Evolutionary conservation across 371 early-diverging fungal species (phyloP).

Genomic region (Mucor irregularis): DNA sequence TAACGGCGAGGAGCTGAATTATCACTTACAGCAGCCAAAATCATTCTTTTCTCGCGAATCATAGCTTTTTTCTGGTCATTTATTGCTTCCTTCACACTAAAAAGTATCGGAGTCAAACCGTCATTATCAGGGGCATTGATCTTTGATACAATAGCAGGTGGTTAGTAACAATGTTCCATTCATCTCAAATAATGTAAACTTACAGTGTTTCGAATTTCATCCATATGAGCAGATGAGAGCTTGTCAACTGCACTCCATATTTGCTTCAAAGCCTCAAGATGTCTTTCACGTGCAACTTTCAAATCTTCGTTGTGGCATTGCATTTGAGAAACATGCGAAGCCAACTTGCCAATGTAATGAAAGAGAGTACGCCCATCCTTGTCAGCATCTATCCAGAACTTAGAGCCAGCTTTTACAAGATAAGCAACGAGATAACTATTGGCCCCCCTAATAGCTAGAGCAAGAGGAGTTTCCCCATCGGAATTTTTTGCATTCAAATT

Average conservation of each 20-base stretch:
- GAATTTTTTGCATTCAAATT: constrained; percentile 30
- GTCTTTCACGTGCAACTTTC: no score
- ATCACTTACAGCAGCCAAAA: not conserved
- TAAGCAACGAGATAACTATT: constrained; percentile 30
- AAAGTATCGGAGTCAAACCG: constrained; percentile 32
- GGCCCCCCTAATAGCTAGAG: constrained; percentile 29
- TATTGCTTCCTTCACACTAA: constrained; percentile 15
- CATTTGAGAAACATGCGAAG: no score
- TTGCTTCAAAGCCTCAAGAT: not conserved
- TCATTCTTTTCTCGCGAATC: constrained; percentile 14
- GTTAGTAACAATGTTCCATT: not conserved
- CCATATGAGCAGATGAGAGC: not conserved
- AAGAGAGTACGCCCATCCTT: constrained; percentile 37
- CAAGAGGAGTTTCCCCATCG: constrained; percentile 47
- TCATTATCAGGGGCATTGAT: constrained; percentile 25
- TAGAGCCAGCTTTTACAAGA: constrained; percentile 36
- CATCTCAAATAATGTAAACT: not conserved
- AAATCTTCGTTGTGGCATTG: no score
- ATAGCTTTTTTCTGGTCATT: constrained; percentile 19
- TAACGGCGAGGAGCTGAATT: not conserved
- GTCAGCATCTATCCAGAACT: constrained; percentile 26
- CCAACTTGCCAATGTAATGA: constrained; percentile 31
- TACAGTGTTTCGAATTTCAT: not conserved
- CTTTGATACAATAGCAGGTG: constrained; percentile 12
- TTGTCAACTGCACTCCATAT: constrained; percentile 7